A percentile compares a stretch with the other conserved stretches of the same genome.
Evolutionary conservation across 108 stramenopile species (phyloP).

Genomic region (Cyclotella kingstonii): DNA sequence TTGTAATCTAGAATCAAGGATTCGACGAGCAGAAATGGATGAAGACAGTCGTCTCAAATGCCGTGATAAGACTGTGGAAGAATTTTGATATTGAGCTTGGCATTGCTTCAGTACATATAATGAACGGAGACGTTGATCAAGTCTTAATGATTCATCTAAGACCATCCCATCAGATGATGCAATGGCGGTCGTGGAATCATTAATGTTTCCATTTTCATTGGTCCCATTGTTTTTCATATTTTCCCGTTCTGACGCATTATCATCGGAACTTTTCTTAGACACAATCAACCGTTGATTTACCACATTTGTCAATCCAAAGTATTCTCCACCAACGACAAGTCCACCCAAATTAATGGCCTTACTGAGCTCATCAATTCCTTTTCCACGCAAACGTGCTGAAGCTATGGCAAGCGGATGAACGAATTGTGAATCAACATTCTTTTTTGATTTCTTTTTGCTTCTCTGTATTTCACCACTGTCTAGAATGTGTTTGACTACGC

Average conservation of each 20-base stretch:
- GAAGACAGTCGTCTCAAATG: constrained; percentile 54
- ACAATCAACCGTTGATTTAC: constrained; percentile 46
- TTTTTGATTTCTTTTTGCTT: constrained; percentile 28
- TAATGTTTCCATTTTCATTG: not conserved
- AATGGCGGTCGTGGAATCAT: not conserved
- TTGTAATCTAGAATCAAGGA: constrained; percentile 59
- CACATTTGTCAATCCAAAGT: constrained; percentile 73
- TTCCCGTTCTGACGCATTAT: constrained; percentile 15
- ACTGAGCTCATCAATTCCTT: constrained; percentile 74
- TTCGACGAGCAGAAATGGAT: constrained; percentile 50
- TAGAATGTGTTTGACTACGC: too few species aligned
- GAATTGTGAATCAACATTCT: constrained; percentile 11
- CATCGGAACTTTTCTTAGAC: constrained; percentile 1
- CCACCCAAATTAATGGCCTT: constrained; percentile 76
- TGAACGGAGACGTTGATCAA: constrained; percentile 49
- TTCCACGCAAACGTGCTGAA: constrained; percentile 64
- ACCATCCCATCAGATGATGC: constrained; percentile 3
- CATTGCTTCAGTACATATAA: constrained; percentile 58
- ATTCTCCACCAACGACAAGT: constrained; percentile 65
- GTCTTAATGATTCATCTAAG: constrained; percentile 26
- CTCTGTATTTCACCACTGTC: constrained; percentile 7
- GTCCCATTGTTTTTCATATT: constrained; percentile 3
- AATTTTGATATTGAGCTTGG: constrained; percentile 55
- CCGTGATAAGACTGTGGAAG: constrained; percentile 46
- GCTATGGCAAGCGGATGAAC: constrained; percentile 78